Evolutionary conservation across 805 yeast species (phyloP).

Genomic region (Clavispora fructus): DNA sequence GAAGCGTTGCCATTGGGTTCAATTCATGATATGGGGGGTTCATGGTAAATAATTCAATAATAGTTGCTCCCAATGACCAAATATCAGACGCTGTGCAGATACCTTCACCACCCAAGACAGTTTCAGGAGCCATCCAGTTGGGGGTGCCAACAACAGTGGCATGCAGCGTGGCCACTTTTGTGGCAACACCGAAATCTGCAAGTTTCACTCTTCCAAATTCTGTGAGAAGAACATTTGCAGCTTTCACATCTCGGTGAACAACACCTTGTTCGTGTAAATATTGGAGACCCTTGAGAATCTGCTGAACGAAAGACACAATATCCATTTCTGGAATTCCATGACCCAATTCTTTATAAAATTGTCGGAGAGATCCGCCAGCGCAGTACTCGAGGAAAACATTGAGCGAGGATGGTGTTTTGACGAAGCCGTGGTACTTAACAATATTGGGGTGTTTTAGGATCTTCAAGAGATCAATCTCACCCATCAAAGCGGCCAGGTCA

Average conservation of each 20-base stretch:
- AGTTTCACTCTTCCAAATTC: slow-evolving; percentile 15
- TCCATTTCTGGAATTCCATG: slow-evolving; percentile 52
- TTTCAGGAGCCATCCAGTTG: slow-evolving; percentile 99
- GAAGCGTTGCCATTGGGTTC: slow-evolving; percentile 73
- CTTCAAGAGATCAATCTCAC: slow-evolving; percentile 62
- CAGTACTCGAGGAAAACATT: slow-evolving; percentile 56
- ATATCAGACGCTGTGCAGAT: slow-evolving; percentile 85
- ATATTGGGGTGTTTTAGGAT: slow-evolving; percentile 48
- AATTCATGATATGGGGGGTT: slow-evolving; percentile 81
- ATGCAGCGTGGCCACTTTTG: slow-evolving; percentile 36
- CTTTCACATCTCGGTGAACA: slow-evolving; percentile 79
- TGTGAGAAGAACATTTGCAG: slow-evolving; percentile 16
- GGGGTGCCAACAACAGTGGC: slow-evolving; percentile 75
- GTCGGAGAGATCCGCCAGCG: slow-evolving; percentile 61
- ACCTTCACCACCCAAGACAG: slow-evolving; percentile 73
- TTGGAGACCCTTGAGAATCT: slow-evolving; percentile 46
- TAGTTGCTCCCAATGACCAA: slow-evolving; percentile 94
- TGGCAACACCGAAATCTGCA: slow-evolving; percentile 78
- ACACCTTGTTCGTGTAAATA: slow-evolving; percentile 70
- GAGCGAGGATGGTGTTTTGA: slow-evolving; percentile 46
- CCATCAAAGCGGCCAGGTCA: slow-evolving; percentile 46
- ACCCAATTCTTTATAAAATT: slow-evolving; percentile 41
- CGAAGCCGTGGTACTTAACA: slow-evolving; percentile 56
- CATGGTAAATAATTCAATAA: slow-evolving; percentile 79
- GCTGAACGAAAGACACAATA: slow-evolving; percentile 40